Evolutionary conservation across 139 green algal species (phyloP), one percentile per base, ranked within the genome.

Genomic region (Auxenochlorella pyrenoidosa): DNA sequence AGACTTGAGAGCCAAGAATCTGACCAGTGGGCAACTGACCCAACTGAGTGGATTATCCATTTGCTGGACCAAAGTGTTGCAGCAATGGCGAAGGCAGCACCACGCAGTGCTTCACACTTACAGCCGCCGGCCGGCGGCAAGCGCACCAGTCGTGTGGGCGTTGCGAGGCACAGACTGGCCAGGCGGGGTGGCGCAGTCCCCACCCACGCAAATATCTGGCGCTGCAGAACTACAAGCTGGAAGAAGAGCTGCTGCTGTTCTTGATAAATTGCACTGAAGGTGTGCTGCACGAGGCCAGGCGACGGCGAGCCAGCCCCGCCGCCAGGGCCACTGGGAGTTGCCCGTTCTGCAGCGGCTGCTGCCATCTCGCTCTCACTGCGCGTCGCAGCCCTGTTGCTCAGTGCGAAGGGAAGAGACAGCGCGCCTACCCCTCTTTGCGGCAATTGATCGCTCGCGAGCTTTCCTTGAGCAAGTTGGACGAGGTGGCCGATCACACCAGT

Each of bases 121-220:
- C 36, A 22, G 15, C 8, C 3, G 32, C 51, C 32, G 15, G 19
- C 1, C 43, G 1, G 43, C n/a, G 38, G 0, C 21, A 8, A 18
- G 38, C 78, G 71, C 70, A 90, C 87, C 63, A 90, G 30, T 22
- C 40, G 59, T 5, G 87, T 90, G 22, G 88, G 88, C 75, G 66
- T 86, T 5, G 85, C 85, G 24, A 87, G 43, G 77, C 40, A 73
- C 5, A 91, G 65, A 68, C 78, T 88, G 65, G 44, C 34, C 34
- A 92, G 26, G 21, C 75, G 40, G 4, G 75, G 30, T 36, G 51
- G 36, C 34, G 44, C 58, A 13, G 44, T 44, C 1, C 78, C 89
- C 24, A 90, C 38, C 85, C 86, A 92, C 1, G 87, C 59, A 60
- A 76, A 90, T 0, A 82, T 58, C 72, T 92, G 89, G 8, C 86